Base-by-base conservation (phyloP, 2,329 filamentous ascomycete genomes). In the Cladosporium sp. region DNA sequence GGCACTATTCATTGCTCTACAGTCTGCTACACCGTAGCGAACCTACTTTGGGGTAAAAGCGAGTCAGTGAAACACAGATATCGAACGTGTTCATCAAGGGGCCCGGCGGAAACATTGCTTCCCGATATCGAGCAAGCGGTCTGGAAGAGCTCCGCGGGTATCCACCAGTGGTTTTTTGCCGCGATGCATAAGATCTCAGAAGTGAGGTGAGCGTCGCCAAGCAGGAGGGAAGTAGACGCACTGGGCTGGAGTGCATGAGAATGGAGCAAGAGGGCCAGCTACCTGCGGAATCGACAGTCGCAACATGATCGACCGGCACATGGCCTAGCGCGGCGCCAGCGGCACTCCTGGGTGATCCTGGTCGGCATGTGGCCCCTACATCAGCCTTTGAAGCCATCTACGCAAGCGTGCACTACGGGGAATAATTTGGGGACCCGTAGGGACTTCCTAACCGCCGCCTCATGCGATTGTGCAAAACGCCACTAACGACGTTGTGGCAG, bases 341-440 rank as follows among this genome's bases (percentile, higher is more conserved):
- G n/a, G n/a, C n/a, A n/a, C n/a, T n/a, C n/a, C n/a, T n/a, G n/a
- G n/a, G n/a, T n/a, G 22, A 42, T 25, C n/a, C 13, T 22, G 42
- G 20, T n/a, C 24, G 22, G 15, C 24, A 28, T n/a, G 42, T 45
- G 42, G 42, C 25, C 42, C 42, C 22, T n/a, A 45, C 42, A 28
- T 28, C 42, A 28, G 12, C n/a, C 42, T 45, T 45, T 25, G 42
- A 8, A 28, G 42, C 42, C 22, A 45, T 45, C n/a, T 17, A 28
- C 42, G 42, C 42, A 45, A 45, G 42, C 42, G 42, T 45, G 42
- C 42, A 22, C 49, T 52, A 52, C 49, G 49, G 49, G 20, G 37
- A 42, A 52, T 37, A 22, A 19, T 25, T 28, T 52, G 49, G 49
- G 49, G 49, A 52, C 34, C 49, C 49, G 49, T 20, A n/a, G 40